Conservation (phyloP, 2,329 filamentous ascomycete genomes). For the Diaporthe aspalathi region DNA sequence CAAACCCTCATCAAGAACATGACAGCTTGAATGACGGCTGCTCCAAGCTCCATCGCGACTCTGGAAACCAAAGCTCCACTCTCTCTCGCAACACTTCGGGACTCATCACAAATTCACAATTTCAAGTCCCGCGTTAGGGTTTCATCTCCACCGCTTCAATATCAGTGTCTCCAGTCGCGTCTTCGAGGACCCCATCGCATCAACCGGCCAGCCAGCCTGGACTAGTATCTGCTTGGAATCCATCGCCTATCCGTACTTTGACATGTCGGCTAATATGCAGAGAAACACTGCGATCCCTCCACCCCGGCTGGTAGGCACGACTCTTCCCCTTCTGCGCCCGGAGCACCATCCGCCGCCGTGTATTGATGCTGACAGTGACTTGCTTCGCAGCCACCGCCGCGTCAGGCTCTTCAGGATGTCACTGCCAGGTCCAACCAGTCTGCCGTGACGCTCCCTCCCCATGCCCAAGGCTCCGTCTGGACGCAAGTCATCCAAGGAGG, state of each 20-base stretch:
- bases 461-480: background rate
- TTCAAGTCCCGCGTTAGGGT: no score
- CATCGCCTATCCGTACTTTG: background rate
- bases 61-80: background rate
- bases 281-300: conserved; percentile 6
- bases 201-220: background rate
- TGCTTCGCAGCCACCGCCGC: conserved; percentile 2
- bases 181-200: background rate
- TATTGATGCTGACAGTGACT: no score
- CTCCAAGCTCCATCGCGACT: background rate
- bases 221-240: background rate
- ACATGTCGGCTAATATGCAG: conserved; percentile 6
- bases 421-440: conserved; percentile 47
- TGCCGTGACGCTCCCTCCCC: conserved; percentile 40
- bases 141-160: no score
- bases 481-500: background rate
- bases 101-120: no score
- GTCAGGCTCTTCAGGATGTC: conserved; percentile 44
- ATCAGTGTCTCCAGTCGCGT: background rate
- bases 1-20: background rate
- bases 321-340: background rate
- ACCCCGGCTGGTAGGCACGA: conserved; percentile 9
- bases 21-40: background rate
- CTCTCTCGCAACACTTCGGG: background rate
- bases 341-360: background rate